Evolutionary conservation across 2,329 filamentous ascomycete species (phyloP), one percentile per base, ranked within the genome.

Genomic region (Aspergillus tanneri): DNA sequence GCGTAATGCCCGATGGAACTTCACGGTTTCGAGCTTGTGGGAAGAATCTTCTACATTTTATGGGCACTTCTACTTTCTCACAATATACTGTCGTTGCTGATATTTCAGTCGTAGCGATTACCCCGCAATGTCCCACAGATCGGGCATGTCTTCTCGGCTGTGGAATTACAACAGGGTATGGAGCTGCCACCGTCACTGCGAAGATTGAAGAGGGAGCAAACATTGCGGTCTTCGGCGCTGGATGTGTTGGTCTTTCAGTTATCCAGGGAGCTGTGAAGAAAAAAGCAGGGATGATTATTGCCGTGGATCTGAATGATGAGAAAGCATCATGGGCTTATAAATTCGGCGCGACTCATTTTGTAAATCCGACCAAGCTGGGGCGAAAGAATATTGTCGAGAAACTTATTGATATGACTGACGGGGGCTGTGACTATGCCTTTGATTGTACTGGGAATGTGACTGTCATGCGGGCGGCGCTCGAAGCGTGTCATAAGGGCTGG

Each of bases 401-500:
- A 77, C 81, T 99, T 56, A 84, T 97, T 60, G 92, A 97, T 74
- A 90, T 97, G 87, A 97, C 93, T 1, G 93, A 97, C 65, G 93
- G 93, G 57, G 93, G 93, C 43, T 95, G 90, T 70, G 93, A 99
- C 77, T 97, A 96, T 79, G 97, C 93, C 38, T 99, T 99, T 69
- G 93, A 97, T 77, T 97, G 93, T 80, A 99, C 93, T 7, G 93
- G 93, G 51, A 97, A 97, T 66, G 91, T 97, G 45, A 82, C 85
- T 60, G 93, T 99, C 47, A 99, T 96, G 93, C 83, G 93, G 55
- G 87, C 89, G 44, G 93, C 93, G 34, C 84, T 99, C 51, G 92
- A 99, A 77, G 91, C 93, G 42, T 96, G 91, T 79, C 93, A 97
- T 80, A 99, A 99, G 83, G 93, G 93, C 40, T 99, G 93, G 93